These are phyloP conservation scores for Quercus gilva DNA, from an alignment of 306 rosid species.

Conservation along the genomic window DNA sequence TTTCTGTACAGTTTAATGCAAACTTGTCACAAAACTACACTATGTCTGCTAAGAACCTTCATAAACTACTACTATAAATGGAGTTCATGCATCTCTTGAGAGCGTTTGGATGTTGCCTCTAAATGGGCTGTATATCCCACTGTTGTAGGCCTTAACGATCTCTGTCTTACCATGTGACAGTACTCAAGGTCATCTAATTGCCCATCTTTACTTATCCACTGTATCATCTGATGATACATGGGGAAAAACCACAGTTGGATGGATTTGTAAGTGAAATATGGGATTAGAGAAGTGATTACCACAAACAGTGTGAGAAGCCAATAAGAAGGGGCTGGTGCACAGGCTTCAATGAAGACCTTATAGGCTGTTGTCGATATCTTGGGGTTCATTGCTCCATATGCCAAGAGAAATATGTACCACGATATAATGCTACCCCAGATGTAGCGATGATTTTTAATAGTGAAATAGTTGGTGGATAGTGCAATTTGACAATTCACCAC, in stretches of 20 bases:
- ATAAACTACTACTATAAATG: neutral
- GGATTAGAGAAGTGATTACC: constrained; percentile 53
- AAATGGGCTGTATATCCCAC: constrained; percentile 88
- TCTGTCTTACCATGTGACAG: constrained; percentile 63
- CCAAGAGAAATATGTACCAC: constrained; percentile 81
- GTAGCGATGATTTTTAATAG: constrained; percentile 71
- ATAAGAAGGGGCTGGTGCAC: constrained; percentile 74
- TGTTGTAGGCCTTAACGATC: constrained; percentile 66
- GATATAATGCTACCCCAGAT: constrained; percentile 80
- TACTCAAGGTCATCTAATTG: constrained; percentile 68
- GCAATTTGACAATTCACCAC: constrained; percentile 95
- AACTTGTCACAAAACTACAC: no score
- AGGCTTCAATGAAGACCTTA: constrained; percentile 81
- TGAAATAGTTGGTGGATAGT: constrained; percentile 73
- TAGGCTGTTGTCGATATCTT: constrained; percentile 77
- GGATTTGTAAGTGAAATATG: constrained; percentile 55
- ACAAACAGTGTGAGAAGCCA: constrained; percentile 75
- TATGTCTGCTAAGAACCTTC: no score
- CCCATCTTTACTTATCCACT: constrained; percentile 79
- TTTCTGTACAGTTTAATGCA: neutral
- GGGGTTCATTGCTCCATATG: constrained; percentile 78
- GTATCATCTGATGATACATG: constrained; percentile 76
- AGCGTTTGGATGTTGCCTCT: constrained; percentile 59
- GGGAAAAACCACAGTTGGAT: constrained; percentile 85
- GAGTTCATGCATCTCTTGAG: constrained; percentile 31